Evolutionary conservation across 2,329 filamentous ascomycete species (phyloP).

Genomic region (Mariannaea elegans): DNA sequence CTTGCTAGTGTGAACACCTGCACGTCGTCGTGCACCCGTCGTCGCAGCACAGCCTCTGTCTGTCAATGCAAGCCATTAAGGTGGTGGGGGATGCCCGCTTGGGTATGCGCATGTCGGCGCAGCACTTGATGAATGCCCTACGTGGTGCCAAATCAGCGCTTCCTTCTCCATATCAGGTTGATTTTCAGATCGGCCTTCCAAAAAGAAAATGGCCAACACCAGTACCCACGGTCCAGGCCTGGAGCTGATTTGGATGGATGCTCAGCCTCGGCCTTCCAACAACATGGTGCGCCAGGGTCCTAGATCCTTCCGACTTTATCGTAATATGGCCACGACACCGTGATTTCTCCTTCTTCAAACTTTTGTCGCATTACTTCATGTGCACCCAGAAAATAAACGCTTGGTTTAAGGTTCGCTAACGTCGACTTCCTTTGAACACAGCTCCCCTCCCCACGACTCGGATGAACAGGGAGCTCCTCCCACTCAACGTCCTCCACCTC

Average conservation of each 20-base stretch:
- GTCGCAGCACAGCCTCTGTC: constrained; percentile 13
- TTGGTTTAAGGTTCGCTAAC: constrained; percentile 29
- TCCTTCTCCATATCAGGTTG: neutral
- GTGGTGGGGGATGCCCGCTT: neutral
- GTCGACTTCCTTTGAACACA: constrained; percentile 23
- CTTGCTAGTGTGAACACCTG: constrained; percentile 11
- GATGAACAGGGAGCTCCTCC: constrained; percentile 37
- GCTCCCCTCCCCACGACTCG: constrained; percentile 37
- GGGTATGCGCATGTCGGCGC: constrained; percentile 6
- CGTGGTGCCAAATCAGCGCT: constrained; percentile 3
- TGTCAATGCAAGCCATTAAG: neutral
- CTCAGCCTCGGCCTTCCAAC: constrained; percentile 6
- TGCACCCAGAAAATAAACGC: neutral
- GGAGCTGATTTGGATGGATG: neutral
- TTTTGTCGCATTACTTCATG: neutral
- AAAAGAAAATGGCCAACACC: neutral
- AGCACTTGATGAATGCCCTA: constrained; percentile 2
- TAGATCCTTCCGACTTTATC: constrained; percentile 14
- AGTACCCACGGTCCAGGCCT: neutral
- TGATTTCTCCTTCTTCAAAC: neutral
- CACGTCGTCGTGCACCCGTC: neutral
- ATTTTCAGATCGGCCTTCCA: neutral
- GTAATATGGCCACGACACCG: neutral
- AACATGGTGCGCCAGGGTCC: constrained; percentile 17
- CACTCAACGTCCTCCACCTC: constrained; percentile 46